Base-by-base conservation (phyloP, 2,329 filamentous ascomycete genomes). In the Aureobasidium sp. region DNA sequence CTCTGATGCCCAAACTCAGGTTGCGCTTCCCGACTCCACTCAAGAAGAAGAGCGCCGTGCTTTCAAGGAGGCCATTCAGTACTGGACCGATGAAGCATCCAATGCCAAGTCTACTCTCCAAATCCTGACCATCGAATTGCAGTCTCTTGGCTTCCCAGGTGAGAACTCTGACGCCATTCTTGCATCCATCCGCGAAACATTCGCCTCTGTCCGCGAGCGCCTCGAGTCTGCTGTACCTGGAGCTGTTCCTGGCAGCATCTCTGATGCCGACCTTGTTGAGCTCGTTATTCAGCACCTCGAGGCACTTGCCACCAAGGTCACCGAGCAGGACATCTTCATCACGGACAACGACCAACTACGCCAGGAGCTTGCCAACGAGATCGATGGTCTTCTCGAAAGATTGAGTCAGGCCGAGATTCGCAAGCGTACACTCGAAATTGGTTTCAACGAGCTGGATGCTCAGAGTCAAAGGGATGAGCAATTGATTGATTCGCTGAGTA, bases 121-220 rank as follows among this genome's bases (percentile, higher is more conserved):
- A 34, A 70, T 79, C 42, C 67, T 79, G 15, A 70, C 73, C 11
- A 74, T 80, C 25, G 76, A 79, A 64, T 68, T 80, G 4, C 70
- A 76, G 61, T 75, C 74, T 34, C 72, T 80, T 20, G 73, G 76
- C 29, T 75, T 79, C 63, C 69, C 66, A 34, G 68, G 70, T 15
- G 66, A 69, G 1, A 73, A 74, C 17, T 66, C 71, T 27, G 67
- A 70, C 15, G 64, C 57, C 25, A 74, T 80, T 27, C 65, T 80
- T 22, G 64, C 67, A 27, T 72, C 71, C 57, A 71, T 80, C 49
- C 76, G 77, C 25, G 71, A 74, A 51, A 72, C 72, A n/a, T 78
- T 80, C 58, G 70, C 71, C 11, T 63, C 69, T 14, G 69, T 76
- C 20, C 78, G 78, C 48, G 70, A 73, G 14, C 68, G 70, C 36